phyloP scores from a whole-genome alignment of 2,329 filamentous ascomycete genomes.

The Ascochyta fabae region DNA sequence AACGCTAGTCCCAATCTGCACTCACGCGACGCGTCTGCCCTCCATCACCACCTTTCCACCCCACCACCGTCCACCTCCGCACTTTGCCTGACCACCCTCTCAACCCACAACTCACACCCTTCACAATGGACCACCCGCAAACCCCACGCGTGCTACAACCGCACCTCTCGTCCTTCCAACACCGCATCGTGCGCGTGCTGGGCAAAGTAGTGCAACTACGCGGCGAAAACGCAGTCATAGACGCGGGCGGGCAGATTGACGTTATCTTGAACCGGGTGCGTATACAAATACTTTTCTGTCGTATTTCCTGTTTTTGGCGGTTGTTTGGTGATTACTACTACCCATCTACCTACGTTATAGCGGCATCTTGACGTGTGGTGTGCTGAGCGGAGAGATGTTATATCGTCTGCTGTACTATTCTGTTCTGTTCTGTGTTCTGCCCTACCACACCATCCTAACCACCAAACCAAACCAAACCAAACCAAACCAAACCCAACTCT shows the following conservation, averaged over 20 bases:
- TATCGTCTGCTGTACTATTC: too few species aligned
- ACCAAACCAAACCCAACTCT: too few species aligned
- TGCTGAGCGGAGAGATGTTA: too few species aligned
- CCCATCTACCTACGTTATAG: too few species aligned
- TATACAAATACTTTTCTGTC: not conserved
- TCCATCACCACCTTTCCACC: not conserved
- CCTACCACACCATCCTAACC: too few species aligned
- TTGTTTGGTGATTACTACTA: too few species aligned
- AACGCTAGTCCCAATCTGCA: not conserved
- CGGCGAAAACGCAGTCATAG: slow-evolving; percentile 80
- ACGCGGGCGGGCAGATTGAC: slow-evolving; percentile 78
- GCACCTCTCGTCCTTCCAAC: slow-evolving; percentile 76
- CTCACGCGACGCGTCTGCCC: slow-evolving; percentile 15
- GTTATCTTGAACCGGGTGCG: slow-evolving; percentile 75
- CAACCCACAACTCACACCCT: not conserved
- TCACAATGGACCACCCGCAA: slow-evolving; percentile 43
- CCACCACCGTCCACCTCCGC: not conserved
- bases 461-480: too few species aligned
- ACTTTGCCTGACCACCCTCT: not conserved
- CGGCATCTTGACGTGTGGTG: too few species aligned
- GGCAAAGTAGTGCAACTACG: slow-evolving; percentile 84
- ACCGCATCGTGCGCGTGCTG: slow-evolving; percentile 79
- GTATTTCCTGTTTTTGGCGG: too few species aligned
- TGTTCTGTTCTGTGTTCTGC: too few species aligned
- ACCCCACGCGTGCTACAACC: slow-evolving; percentile 83